Evolutionary conservation across 225 moss, liverwort and hornwort species (phyloP).

Genomic region (Antitrichia curtipendula): DNA sequence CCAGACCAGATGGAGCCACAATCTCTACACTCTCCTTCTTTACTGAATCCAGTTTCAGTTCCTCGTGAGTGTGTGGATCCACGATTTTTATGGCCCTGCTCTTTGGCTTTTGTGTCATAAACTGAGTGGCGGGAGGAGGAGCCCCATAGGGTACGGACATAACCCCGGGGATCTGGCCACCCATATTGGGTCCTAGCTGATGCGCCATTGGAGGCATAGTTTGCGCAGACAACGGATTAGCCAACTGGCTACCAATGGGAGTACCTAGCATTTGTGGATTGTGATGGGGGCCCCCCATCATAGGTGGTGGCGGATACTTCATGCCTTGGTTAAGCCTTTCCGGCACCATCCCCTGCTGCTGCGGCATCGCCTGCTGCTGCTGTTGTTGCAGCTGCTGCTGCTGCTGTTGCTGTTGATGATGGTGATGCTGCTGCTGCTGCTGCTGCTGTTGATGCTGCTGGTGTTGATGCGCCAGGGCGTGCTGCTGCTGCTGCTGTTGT

Average conservation of each 20-base stretch:
- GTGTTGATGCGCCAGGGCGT: not conserved
- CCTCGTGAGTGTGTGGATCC: conserved; percentile 75
- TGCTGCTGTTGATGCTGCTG: conserved; percentile 26
- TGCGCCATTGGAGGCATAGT: conserved; percentile 64
- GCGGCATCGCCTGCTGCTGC: conserved; percentile 55
- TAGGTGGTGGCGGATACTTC: conserved; percentile 53
- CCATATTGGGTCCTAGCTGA: conserved; percentile 71
- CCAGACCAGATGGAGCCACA: conserved; percentile 34
- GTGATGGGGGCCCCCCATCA: conserved; percentile 55
- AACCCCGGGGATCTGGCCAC: conserved; percentile 70
- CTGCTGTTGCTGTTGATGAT: not conserved
- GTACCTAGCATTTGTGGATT: conserved; percentile 46
- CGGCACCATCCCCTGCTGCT: conserved; percentile 65
- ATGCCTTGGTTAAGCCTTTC: conserved; percentile 52
- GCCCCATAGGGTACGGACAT: conserved; percentile 59
- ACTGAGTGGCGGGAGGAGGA: conserved; percentile 30
- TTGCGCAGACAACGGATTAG: conserved; percentile 29
- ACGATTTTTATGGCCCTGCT: conserved; percentile 83
- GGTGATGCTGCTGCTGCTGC: conserved; percentile 13
- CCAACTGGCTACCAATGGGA: conserved; percentile 69
- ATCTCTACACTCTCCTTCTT: conserved; percentile 63
- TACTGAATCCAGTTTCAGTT: conserved; percentile 62
- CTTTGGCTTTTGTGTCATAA: conserved; percentile 40
- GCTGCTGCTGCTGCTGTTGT: conserved; percentile 30
- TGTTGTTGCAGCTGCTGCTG: not conserved